Evolutionary conservation across 768 basidiomycete genomes (phyloP), one percentile per base, ranked within the genome.

Genomic region (Naganishia randhawae): DNA sequence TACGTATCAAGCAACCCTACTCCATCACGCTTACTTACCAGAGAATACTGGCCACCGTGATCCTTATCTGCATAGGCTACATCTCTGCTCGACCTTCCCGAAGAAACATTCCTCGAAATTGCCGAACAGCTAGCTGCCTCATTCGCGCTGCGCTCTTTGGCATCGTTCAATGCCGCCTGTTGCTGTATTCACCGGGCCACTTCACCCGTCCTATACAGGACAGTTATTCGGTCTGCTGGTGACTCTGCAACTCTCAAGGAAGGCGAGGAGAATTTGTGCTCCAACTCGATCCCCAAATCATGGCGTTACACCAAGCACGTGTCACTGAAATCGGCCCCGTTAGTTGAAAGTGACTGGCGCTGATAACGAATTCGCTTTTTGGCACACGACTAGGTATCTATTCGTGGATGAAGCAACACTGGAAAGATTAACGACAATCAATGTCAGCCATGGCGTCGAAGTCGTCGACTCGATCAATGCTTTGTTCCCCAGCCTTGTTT

Each of bases 191-290:
- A 48, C n/a, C 6, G 3, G 3, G 45, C n/a, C 19, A 48, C 45
- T n/a, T 48, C 25, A 22, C 45, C 45, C 45, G 45, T 22, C 19
- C 13, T 48, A 22, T 48, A 48, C 11, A 48, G 45, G 45, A 48
- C 45, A n/a, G 45, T 48, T 22, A 48, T 48, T 48, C 45, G 45
- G 45, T 48, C 45, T 3, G 16, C 45, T 48, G 45, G 45, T 48
- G 45, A 48, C 25, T 48, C 45, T 48, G 45, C 45, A 22, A n/a
- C 45, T 48, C n/a, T 48, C n/a, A 48, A 48, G 25, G 45, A 48
- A 22, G n/a, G 25, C 25, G 45, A 22, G n/a, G 11, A 22, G 16
- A 22, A n/a, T 6, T 48, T 48, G 19, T 48, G 45, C 45, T 48
- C 45, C 3, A 48, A 48, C 19, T 17, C 11, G 3, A 11, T 22